Evolutionary conservation across 805 yeast genomes (phyloP).

Genomic region (Candida morakotiae): DNA sequence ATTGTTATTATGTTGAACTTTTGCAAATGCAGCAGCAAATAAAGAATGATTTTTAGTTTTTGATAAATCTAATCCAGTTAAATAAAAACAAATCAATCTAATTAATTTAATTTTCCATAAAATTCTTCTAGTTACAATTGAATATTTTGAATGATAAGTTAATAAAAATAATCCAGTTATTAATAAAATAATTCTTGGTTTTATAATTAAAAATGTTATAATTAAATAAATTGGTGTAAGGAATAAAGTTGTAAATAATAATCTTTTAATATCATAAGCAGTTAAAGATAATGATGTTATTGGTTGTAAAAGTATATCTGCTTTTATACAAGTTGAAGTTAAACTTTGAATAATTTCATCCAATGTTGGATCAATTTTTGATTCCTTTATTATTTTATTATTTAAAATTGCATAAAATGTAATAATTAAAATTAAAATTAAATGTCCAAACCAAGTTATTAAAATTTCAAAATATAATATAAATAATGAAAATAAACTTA

Average conservation of each 20-base stretch:
- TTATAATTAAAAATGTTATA: constrained; percentile 59
- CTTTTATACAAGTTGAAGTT: constrained; percentile 68
- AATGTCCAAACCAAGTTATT: constrained; percentile 78
- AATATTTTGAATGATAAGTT: constrained; percentile 84
- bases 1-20: constrained; percentile 37
- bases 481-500: constrained; percentile 49
- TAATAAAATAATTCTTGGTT: constrained; percentile 66
- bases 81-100: constrained; percentile 68
- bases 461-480: constrained; percentile 79
- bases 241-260: constrained; percentile 79
- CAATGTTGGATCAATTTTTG: constrained; percentile 69
- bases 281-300: constrained; percentile 69
- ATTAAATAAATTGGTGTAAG: constrained; percentile 81
- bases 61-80: constrained; percentile 81
- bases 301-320: constrained; percentile 79
- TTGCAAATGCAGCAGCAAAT: constrained; percentile 53
- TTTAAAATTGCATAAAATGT: constrained; percentile 59
- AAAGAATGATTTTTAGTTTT: constrained; percentile 41
- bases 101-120: constrained; percentile 79
- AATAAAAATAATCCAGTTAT: constrained; percentile 56
- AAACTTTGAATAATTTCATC: constrained; percentile 81
- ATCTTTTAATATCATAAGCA: constrained; percentile 71
- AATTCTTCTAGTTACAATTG: constrained; percentile 75
- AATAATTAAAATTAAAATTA: constrained; percentile 59
- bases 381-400: constrained; percentile 51